Base-by-base conservation (phyloP, 1,284 basidiomycete genomes). In the Tilletiopsis washingtonensis region DNA sequence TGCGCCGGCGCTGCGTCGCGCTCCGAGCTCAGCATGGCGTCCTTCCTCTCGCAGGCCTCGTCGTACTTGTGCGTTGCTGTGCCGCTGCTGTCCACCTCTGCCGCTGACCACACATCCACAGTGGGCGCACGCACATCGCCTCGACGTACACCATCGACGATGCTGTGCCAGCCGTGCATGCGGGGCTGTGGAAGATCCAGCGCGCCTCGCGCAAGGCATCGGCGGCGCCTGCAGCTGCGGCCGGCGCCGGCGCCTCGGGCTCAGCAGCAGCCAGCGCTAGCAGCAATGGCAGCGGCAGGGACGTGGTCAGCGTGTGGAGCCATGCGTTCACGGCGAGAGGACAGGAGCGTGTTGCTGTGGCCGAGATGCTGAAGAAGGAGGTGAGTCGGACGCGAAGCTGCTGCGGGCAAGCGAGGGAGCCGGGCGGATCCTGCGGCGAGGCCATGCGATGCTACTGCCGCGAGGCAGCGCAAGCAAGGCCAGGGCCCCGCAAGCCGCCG, bases 161-260 rank as follows among this genome's bases (percentile, higher is more conserved):
- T 3, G 47, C 54, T 21, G 54, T 54, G 3, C 40, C 62, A 5
- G 53, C 70, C 3, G 49, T 62, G 1, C 54, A 62, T 17, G 61
- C 64, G 23, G 70, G 70, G 1, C 58, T 68, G 11, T 73, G 70
- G 70, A 68, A 59, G 48, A 63, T 73, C 47, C 56, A 61, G 42
- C 54, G 56, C 21, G 70, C 62, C 0, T 59, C 56, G 3, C 60
- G 61, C 27, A 68, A 20, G 17, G 52, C 23, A 34, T 14, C 29
- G 14, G 43, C 21, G 17, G 29, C 47, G 21, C 42, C 43, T 3
- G 39, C 26, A 37, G 49, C 7, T 4, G 17, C 49, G 24, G 39
- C 21, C 15, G 34, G 40, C 7, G 41, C 12, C 19, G 27, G 27
- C 2, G 26, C 23, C 11, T n/a, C 26, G 14, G n/a, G 19, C 6